Base-by-base conservation (phyloP, 1,284 basidiomycete species). In the Tylopilus orsonianus region DNA sequence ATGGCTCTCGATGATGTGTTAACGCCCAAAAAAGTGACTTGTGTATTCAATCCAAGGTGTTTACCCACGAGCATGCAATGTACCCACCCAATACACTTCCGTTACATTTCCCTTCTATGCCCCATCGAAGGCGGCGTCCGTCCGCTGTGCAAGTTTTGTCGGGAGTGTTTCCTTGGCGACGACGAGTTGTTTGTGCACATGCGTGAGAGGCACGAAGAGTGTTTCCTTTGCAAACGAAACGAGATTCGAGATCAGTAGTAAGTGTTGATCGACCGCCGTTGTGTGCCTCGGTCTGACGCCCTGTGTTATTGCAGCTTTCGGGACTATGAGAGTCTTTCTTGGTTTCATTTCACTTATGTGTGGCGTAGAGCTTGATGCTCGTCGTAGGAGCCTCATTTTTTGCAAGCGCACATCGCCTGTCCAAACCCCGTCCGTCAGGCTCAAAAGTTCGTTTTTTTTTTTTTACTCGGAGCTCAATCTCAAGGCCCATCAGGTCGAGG, bases 181-280 rank as follows among this genome's bases (percentile, higher is more conserved):
- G 96, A 99, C 62, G 93, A 96, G 64, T 72, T 98, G n/a, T 97
- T 87, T 66, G 75, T 85, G 33, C 97, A 99, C 70, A 94, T 97
- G 87, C 82, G 95, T 38, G 88, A 95, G 62, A 75, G 75, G 40
- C 96, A 99, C 71, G 96, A 99, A 66, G 95, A 99, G 64, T 99
- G 97, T 67, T 97, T 97, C 62, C 73, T 99, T 24, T 99, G 97
- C 71, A 91, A 91, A 64, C 75, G 85, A 30, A 80, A 85, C 48
- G 93, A 87, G 5, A 64, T 93, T 38, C 75, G 79, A 53, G 83
- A 94, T 67, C 85, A 93, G 71, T 94, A 96, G 90, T 96, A 65
- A 67, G 89, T 81, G 18, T 33, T 38, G 23, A 4, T 13, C 8
- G 8, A 14, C 24, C 51, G 26, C 46, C 39, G 22, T n/a, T 22